Conservation (phyloP, 2,329 filamentous ascomycete species). For the Magnaporthiopsis poae region DNA sequence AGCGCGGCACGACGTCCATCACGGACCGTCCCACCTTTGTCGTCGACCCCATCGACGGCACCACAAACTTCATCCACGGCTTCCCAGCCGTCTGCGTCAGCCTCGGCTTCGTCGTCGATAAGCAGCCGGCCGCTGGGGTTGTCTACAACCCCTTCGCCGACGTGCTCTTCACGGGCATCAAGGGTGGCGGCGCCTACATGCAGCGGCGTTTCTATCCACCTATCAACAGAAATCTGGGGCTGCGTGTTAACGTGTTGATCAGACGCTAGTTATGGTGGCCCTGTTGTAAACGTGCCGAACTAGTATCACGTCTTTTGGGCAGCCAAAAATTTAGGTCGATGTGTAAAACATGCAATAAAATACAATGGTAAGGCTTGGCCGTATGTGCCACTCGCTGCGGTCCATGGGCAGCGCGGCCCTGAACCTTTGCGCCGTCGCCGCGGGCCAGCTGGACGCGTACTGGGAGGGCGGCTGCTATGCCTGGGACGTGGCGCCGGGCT, state of each 20-base stretch:
- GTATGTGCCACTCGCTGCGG: conserved; percentile 69
- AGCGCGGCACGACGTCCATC: conserved; percentile 51
- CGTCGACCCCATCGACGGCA: conserved; percentile 75
- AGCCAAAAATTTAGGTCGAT: too few relatives aligned
- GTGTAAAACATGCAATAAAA: too few relatives aligned
- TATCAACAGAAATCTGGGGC: too few relatives aligned
- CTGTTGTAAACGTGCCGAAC: too few relatives aligned
- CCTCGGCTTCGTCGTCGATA: conserved; percentile 58
- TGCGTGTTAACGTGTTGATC: too few relatives aligned
- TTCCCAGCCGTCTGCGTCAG: conserved; percentile 69
- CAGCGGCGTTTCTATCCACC: too few relatives aligned
- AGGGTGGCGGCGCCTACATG: conserved; percentile 56
- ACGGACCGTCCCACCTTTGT: conserved; percentile 64
- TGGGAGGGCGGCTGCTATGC: conserved; percentile 81
- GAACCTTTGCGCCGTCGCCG: conserved; percentile 63
- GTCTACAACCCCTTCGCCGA: conserved; percentile 72
- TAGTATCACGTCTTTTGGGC: too few relatives aligned
- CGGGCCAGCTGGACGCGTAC: conserved; percentile 61
- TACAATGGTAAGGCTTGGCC: too few relatives aligned
- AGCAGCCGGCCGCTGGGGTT: conserved; percentile 56
- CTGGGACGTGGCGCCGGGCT: conserved; percentile 76
- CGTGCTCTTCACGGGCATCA: conserved; percentile 58
- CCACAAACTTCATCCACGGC: conserved; percentile 70
- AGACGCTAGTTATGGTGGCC: too few relatives aligned
- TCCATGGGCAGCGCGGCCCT: conserved; percentile 63